Evolutionary conservation across 164 flowering plant species (phyloP).

Genomic region (Chimonanthus praecox): DNA sequence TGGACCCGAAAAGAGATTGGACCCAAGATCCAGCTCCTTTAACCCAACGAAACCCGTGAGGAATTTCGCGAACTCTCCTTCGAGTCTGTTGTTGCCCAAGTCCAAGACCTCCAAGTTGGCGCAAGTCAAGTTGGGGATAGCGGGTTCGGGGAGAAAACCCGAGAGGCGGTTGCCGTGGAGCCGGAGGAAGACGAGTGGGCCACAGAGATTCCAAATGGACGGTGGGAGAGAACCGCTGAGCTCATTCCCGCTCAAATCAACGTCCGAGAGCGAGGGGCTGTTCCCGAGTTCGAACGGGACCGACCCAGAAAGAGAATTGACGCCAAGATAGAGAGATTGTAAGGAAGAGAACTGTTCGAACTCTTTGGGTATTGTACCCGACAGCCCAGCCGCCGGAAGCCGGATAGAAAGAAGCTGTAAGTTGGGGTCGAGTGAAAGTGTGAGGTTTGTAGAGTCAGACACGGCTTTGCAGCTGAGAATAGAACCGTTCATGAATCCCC

Average conservation of each 20-base stretch:
- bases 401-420: constrained; percentile 67
- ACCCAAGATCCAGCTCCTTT: constrained; percentile 62
- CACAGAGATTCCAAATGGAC: constrained; percentile 96
- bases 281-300: constrained; percentile 94
- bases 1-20: constrained; percentile 55
- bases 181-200: constrained; percentile 52
- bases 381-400: constrained; percentile 80
- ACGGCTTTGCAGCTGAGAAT: constrained; percentile 44
- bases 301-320: constrained; percentile 59
- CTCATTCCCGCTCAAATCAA: constrained; percentile 66
- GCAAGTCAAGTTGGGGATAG: constrained; percentile 66
- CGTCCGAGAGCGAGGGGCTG: constrained; percentile 58
- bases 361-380: constrained; percentile 79
- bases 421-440: constrained; percentile 58
- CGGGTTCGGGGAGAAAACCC: constrained; percentile 71
- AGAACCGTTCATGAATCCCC: constrained; percentile 68
- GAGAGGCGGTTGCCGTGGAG: constrained; percentile 61
- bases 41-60: constrained; percentile 43
- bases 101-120: constrained; percentile 53
- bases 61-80: constrained; percentile 71
- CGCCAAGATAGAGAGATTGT: constrained; percentile 59
- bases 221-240: constrained; percentile 59
- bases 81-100: constrained; percentile 57
- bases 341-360: constrained; percentile 68
- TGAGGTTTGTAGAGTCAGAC: constrained; percentile 36